Percentiles rank a stretch among this genome's conserved stretches.
These are phyloP conservation scores for Ascochyta koolunga DNA, from an alignment of 2,329 filamentous ascomycete genomes.

Conservation along the genomic window DNA sequence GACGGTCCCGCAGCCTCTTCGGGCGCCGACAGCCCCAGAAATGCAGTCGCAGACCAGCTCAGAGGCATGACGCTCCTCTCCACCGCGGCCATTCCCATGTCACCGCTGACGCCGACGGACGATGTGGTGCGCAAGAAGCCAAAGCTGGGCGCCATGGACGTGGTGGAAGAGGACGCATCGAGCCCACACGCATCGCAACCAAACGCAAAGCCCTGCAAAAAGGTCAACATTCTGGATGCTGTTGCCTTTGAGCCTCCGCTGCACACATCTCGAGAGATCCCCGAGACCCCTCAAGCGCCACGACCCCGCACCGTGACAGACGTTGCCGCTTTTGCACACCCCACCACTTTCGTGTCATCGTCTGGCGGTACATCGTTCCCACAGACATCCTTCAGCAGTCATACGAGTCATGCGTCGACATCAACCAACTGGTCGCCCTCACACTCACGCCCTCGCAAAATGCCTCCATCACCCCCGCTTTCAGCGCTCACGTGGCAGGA, in stretches of 20 bases:
- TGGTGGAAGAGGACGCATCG: slow-evolving; percentile 17
- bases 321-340: slow-evolving; percentile 39
- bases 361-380: slow-evolving; percentile 12
- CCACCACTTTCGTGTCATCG: slow-evolving; percentile 34
- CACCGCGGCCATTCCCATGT: slow-evolving; percentile 38
- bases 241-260: slow-evolving; percentile 4
- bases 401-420: neutral
- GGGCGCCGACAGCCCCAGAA: slow-evolving; percentile 41
- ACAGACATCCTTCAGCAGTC: slow-evolving; percentile 6
- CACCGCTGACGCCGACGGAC: slow-evolving; percentile 44
- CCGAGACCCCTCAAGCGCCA: slow-evolving; percentile 40
- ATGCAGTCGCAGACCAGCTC: slow-evolving; percentile 46
- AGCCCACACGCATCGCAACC: slow-evolving; percentile 14
- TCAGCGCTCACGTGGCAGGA: slow-evolving; percentile 61
- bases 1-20: slow-evolving; percentile 30
- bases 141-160: slow-evolving; percentile 37
- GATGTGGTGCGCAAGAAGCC: slow-evolving; percentile 45
- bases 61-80: slow-evolving; percentile 38
- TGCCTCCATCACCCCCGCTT: slow-evolving; percentile 41
- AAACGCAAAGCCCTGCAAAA: slow-evolving; percentile 1
- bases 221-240: slow-evolving; percentile 10
- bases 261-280: slow-evolving; percentile 28
- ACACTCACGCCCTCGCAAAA: slow-evolving; percentile 28
- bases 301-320: slow-evolving; percentile 44
- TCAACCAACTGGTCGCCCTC: slow-evolving; percentile 17